phyloP scores from a whole-genome alignment of 345 rosid species.

The Salix exigua region DNA sequence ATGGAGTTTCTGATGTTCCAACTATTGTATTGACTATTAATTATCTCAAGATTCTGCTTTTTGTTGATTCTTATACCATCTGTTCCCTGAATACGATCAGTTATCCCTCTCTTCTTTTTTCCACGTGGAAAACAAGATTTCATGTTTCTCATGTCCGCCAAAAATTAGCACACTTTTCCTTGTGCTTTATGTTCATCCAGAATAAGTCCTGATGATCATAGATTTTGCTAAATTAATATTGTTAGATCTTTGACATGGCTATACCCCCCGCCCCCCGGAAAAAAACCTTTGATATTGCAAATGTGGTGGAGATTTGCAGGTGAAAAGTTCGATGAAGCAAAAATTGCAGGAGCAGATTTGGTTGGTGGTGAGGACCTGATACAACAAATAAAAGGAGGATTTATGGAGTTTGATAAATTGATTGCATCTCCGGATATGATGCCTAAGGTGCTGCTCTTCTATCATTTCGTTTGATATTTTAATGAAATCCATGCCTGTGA shows the following conservation, averaged over 20 bases:
- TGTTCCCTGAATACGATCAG: not conserved
- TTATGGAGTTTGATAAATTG: slow-evolving; percentile 93
- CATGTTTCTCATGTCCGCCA: not conserved
- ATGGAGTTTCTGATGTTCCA: not conserved
- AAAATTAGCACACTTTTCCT: not conserved
- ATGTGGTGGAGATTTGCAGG: slow-evolving; percentile 44
- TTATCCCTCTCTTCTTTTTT: not conserved
- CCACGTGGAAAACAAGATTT: not conserved
- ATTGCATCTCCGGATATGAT: slow-evolving; percentile 99
- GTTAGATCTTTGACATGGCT: not conserved
- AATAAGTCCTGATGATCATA: not conserved
- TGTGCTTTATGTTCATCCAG: not conserved
- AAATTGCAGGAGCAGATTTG: slow-evolving; percentile 95
- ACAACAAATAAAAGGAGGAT: slow-evolving; percentile 85
- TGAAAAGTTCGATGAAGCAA: slow-evolving; percentile 96
- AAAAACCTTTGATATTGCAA: slow-evolving; percentile 9
- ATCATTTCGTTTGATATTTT: slow-evolving; percentile 1
- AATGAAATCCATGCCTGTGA: not conserved
- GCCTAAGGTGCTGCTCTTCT: slow-evolving; percentile 73
- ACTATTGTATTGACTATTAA: not conserved
- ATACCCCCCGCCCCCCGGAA: not conserved
- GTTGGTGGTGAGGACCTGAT: slow-evolving; percentile 97
- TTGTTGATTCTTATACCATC: not conserved
- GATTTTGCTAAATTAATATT: not conserved
- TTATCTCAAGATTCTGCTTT: not conserved